These are phyloP conservation scores for Ganoderma boninense DNA, from an alignment of 1,284 basidiomycete species.

Conservation along the genomic window DNA sequence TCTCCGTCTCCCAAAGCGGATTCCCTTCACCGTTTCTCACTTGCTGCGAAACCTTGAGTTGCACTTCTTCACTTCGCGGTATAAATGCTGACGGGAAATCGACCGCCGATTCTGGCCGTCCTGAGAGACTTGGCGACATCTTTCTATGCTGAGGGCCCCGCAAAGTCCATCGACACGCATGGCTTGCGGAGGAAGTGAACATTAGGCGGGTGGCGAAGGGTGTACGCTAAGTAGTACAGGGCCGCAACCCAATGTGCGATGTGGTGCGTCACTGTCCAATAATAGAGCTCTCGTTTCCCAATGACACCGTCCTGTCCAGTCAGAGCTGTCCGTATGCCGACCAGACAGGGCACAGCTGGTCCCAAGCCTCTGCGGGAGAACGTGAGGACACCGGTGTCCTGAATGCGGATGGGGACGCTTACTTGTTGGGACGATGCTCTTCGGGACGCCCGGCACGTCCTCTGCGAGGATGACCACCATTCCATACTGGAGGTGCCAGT, in stretches of 20 bases:
- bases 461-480: slow-evolving; percentile 41
- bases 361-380: neutral
- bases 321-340: neutral
- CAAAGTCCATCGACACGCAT: neutral
- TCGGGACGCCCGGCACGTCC: slow-evolving; percentile 25
- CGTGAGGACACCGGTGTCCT: neutral
- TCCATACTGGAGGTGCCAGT: slow-evolving; percentile 41
- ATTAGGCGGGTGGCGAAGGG: neutral
- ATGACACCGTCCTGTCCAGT: neutral
- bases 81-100: neutral
- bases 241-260: neutral
- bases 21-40: neutral
- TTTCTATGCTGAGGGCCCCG: neutral
- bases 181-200: neutral
- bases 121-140: neutral
- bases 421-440: neutral
- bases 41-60: neutral
- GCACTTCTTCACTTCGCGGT: neutral
- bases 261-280: neutral
- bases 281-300: neutral
- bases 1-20: neutral
- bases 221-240: neutral
- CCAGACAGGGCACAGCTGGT: neutral
- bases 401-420: neutral
- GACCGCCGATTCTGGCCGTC: neutral